phyloP scores from a whole-genome alignment of 805 yeast genomes.

The Barnettozyma populi region DNA sequence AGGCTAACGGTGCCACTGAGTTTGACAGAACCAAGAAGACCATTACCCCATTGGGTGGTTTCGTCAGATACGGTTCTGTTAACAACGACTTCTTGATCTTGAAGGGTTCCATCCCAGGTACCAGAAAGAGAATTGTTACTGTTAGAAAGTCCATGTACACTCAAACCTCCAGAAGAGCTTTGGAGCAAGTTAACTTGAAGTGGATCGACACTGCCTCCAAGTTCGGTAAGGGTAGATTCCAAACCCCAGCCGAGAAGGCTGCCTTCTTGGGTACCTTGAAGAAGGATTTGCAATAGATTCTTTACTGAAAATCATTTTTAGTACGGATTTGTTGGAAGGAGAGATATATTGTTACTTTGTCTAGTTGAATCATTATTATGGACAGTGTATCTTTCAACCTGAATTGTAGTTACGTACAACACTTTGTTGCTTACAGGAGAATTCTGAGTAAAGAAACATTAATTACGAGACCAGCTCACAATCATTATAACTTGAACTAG shows the following conservation, averaged over 20 bases:
- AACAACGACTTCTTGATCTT: constrained; percentile 96
- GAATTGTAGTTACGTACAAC: not conserved
- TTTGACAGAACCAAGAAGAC: constrained; percentile 99
- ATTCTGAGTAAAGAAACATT: no score
- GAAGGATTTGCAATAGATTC: constrained; percentile 72
- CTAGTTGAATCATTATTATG: constrained; percentile 4
- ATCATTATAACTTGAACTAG: no score
- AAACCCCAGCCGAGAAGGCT: constrained; percentile 99
- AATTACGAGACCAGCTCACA: not conserved
- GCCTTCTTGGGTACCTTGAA: constrained; percentile 99
- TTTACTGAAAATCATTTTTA: not conserved
- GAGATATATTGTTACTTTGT: not conserved
- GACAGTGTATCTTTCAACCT: not conserved
- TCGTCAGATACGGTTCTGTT: constrained; percentile 98
- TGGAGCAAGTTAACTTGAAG: constrained; percentile 94
- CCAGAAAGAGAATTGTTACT: constrained; percentile 98
- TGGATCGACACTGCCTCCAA: constrained; percentile 99
- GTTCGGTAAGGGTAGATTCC: constrained; percentile 99
- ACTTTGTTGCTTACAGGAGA: no score
- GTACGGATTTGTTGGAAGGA: not conserved
- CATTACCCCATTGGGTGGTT: constrained; percentile 99
- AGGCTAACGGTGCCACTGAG: constrained; percentile 90
- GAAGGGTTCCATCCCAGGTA: constrained; percentile 99
- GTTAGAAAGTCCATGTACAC: constrained; percentile 97
- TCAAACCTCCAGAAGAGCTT: constrained; percentile 96